These are phyloP conservation scores for Cryphonectria nitschkei DNA, from an alignment of 2,329 filamentous ascomycete genomes.

Conservation along the genomic window DNA sequence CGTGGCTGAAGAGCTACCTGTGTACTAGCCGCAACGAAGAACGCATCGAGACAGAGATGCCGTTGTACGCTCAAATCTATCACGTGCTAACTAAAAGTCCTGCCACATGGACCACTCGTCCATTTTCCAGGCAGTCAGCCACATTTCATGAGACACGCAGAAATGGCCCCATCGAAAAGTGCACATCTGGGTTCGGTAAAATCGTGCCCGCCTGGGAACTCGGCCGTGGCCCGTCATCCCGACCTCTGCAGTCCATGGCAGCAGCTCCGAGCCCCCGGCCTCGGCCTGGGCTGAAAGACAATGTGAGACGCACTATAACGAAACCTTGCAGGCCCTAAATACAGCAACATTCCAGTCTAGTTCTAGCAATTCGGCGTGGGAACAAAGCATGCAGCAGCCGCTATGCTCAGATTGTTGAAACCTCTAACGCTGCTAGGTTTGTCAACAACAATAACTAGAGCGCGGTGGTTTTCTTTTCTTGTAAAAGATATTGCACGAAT, in stretches of 20 bases:
- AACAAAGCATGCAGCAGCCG: too few species aligned
- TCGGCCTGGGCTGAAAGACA: not conserved
- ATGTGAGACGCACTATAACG: not conserved
- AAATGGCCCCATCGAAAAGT: not conserved
- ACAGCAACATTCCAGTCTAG: not conserved
- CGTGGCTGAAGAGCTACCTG: not conserved
- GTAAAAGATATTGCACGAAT: too few species aligned
- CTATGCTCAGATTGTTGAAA: too few species aligned
- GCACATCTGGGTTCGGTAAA: not conserved
- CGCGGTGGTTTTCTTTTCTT: too few species aligned
- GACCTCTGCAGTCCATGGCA: not conserved
- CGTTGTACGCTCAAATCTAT: not conserved
- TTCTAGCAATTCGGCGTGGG: not conserved
- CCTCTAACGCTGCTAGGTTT: too few species aligned
- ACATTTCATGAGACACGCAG: too few species aligned
- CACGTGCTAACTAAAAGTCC: not conserved
- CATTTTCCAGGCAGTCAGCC: too few species aligned
- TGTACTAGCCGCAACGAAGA: not conserved
- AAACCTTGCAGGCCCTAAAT: not conserved
- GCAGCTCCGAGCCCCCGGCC: not conserved
- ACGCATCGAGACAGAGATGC: not conserved
- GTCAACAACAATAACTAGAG: too few species aligned
- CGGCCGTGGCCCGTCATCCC: not conserved
- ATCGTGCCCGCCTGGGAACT: not conserved
- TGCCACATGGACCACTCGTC: too few species aligned